Evolutionary conservation across 2,329 filamentous ascomycete species (phyloP), one percentile per base, ranked within the genome.

Genomic region (Claviceps fusiformis): DNA sequence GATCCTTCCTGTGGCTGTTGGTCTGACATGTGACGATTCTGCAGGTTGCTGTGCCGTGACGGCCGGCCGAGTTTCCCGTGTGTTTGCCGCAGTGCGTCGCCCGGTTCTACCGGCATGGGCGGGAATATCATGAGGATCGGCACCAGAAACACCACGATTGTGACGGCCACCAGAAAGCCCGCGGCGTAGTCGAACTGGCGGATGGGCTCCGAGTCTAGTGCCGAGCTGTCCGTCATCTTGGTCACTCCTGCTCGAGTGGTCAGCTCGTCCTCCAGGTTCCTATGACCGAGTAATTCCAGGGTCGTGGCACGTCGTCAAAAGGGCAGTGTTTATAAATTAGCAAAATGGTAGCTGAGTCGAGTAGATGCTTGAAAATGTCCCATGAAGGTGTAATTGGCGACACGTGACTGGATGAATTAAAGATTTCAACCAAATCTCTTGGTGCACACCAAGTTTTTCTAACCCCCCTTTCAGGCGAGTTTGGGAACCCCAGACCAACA

Each of bases 61-160:
- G 66, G 60, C 35, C 77, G 56, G 58, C 77, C 78, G 58, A 79
- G 62, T 57, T 68, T 73, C 44, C 68, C 68, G 66, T 82, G 79
- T 33, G 79, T 82, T 63, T 80, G 75, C 15, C 72, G 65, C 52
- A 82, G 70, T 37, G 75, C 77, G 61, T 82, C 79, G 62, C 73
- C 75, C 59, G 70, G 71, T 55, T 75, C 74, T 5, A 79, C 73
- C 10, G 75, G 71, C 19, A 80, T 67, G 1, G 79, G 79, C 11
- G 79, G 79, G 58, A 81, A 76, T 56, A 80, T 69, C 57, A 79
- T 68, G 55, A 81, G 69, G 55, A 81, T 66, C 37, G 79, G 79
- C 50, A 80, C 60, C 58, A 78, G 59, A 63, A 82, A 81, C 59
- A 75, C 75, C 55, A 71, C 54, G 51, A 78, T 59, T 9, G 76